Evolutionary conservation across 2,329 filamentous ascomycete genomes (phyloP).

Genomic region (Drechslerella coelobrocha): DNA sequence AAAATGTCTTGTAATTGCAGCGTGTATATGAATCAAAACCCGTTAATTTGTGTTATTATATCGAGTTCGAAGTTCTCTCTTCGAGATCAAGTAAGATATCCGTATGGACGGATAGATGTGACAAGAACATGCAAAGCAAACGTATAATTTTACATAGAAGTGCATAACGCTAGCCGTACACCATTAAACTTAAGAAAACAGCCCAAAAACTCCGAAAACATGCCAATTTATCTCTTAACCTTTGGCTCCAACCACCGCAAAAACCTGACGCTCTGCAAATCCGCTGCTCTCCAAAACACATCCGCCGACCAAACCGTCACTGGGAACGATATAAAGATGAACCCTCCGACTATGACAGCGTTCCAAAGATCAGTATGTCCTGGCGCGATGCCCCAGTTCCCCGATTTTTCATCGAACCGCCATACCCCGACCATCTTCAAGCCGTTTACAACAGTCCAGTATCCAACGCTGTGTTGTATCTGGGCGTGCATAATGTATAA

Average conservation of each 20-base stretch:
- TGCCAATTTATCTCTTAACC: conserved; percentile 6
- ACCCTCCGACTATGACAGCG: conserved; percentile 55
- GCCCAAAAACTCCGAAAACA: not conserved
- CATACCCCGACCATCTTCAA: conserved; percentile 21
- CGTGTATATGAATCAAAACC: no score
- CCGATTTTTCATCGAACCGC: not conserved
- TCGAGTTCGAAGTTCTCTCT: no score
- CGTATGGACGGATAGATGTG: no score
- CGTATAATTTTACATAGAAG: no score
- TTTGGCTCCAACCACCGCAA: conserved; percentile 32
- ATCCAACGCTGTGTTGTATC: conserved; percentile 19
- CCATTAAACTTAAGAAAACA: no score
- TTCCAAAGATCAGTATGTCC: conserved; percentile 1
- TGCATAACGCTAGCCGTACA: no score
- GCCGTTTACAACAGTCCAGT: conserved; percentile 15
- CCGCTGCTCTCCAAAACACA: conserved; percentile 31
- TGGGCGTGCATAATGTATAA: conserved; percentile 34
- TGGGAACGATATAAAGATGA: conserved; percentile 17
- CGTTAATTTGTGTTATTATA: no score
- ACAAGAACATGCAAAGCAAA: no score
- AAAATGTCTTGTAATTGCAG: no score
- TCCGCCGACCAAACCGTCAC: conserved; percentile 26
- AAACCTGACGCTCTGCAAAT: conserved; percentile 32
- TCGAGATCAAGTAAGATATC: no score
- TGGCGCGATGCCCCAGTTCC: conserved; percentile 56